Conservation (phyloP, 1,284 basidiomycete genomes). For the Amylostereum chailletii region DNA sequence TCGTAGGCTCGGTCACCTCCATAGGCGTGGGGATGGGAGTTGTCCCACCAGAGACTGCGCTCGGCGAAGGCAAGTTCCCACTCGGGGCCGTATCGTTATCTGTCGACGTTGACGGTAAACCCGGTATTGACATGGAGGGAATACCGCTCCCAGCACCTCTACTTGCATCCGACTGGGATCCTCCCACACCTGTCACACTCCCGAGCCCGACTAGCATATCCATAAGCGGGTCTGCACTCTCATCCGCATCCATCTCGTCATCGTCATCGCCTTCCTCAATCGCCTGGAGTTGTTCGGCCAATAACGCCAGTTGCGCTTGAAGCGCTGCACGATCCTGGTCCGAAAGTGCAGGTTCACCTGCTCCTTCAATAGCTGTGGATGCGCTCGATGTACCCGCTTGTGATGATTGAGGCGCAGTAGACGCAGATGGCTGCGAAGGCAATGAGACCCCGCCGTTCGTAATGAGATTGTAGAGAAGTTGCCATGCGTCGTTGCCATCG, state of each 20-base stretch:
- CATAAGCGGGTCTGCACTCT: neutral
- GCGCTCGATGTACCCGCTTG: neutral
- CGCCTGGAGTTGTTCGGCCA: constrained; percentile 56
- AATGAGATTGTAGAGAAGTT: neutral
- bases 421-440: neutral
- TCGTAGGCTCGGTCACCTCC: too few relatives aligned
- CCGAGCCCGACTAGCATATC: neutral
- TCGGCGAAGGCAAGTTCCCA: too few relatives aligned
- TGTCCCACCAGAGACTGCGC: too few relatives aligned
- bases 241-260: constrained; percentile 1
- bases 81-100: too few relatives aligned
- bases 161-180: too few relatives aligned
- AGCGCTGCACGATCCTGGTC: constrained; percentile 46
- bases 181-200: too few relatives aligned
- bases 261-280: constrained; percentile 21
- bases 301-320: constrained; percentile 52
- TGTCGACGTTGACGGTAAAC: too few relatives aligned
- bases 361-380: neutral
- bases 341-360: constrained; percentile 15
- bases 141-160: too few relatives aligned
- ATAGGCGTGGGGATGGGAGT: too few relatives aligned
- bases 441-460: neutral
- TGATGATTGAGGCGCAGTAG: neutral
- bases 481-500: neutral
- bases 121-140: too few relatives aligned